These are phyloP conservation scores for Penicillium hesseltinei DNA, from an alignment of 2,329 filamentous ascomycete species.

Conservation along the genomic window DNA sequence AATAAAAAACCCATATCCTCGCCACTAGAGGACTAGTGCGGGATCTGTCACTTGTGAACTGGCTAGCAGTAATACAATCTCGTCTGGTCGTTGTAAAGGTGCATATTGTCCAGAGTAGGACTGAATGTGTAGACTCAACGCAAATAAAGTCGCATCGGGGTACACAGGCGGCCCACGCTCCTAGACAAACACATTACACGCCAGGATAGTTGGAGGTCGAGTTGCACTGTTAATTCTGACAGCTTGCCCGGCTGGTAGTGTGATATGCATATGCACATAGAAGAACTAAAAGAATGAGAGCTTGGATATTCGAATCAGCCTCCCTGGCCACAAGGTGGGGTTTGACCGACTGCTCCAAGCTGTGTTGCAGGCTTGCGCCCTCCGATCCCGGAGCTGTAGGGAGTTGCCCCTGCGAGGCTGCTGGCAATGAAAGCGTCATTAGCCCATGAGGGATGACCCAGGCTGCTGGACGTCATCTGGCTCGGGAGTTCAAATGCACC, in stretches of 20 bases:
- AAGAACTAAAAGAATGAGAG: conserved; percentile 7
- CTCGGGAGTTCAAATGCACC: conserved; percentile 24
- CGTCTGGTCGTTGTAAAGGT: conserved; percentile 1
- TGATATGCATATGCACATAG: conserved; percentile 9
- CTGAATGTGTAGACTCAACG: neutral
- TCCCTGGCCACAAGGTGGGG: conserved; percentile 50
- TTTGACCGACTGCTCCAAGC: conserved; percentile 46
- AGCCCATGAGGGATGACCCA: conserved; percentile 35
- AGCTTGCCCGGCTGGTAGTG: conserved; percentile 3
- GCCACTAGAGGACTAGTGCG: conserved; percentile 2
- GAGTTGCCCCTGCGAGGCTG: conserved; percentile 26
- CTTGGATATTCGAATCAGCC: conserved; percentile 36
- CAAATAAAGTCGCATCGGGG: neutral
- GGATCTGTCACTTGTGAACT: neutral
- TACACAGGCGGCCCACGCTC: neutral
- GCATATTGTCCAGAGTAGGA: neutral
- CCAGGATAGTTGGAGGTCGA: conserved; percentile 1
- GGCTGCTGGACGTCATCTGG: conserved; percentile 28
- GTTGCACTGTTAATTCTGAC: neutral
- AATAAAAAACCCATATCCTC: neutral
- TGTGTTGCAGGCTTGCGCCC: conserved; percentile 31
- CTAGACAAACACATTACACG: conserved; percentile 1
- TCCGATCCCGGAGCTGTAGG: conserved; percentile 25
- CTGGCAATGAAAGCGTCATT: conserved; percentile 39
- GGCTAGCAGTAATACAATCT: conserved; percentile 4